Conservation (phyloP, 495 filamentous ascomycete species). For the Penicillium daleae region DNA sequence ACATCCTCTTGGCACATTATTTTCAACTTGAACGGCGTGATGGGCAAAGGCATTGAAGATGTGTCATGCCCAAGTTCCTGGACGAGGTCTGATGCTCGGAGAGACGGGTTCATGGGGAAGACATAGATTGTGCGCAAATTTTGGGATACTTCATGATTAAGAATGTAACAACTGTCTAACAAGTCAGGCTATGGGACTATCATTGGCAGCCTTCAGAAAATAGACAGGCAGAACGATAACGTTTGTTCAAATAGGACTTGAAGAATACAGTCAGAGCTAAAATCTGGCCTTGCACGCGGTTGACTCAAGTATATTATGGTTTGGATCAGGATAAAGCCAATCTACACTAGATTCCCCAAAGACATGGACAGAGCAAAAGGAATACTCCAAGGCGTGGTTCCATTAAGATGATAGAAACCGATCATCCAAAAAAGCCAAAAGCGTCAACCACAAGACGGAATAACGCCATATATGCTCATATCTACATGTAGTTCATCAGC, state of each 20-base stretch:
- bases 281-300: background rate
- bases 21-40: background rate
- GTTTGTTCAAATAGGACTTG: background rate
- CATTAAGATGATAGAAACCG: conserved; percentile 27
- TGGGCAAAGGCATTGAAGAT: background rate
- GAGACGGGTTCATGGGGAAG: background rate
- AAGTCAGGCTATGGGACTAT: no score
- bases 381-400: conserved; percentile 14
- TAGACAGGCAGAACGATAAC: no score
- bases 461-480: conserved; percentile 54
- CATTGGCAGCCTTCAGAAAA: no score
- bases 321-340: background rate
- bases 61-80: background rate
- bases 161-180: no score
- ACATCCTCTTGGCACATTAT: background rate
- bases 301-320: background rate
- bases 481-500: conserved; percentile 50
- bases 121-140: background rate
- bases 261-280: background rate
- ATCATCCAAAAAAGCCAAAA: conserved; percentile 24
- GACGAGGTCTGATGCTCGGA: background rate
- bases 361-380: conserved; percentile 1
- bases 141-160: no score
- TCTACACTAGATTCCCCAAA: background rate
- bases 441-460: conserved; percentile 30